A percentile compares a stretch with the other conserved stretches of the same genome.
These are phyloP conservation scores for Kodamaea kaohsiungensis DNA, from an alignment of 805 yeast species.

Conservation along the genomic window DNA sequence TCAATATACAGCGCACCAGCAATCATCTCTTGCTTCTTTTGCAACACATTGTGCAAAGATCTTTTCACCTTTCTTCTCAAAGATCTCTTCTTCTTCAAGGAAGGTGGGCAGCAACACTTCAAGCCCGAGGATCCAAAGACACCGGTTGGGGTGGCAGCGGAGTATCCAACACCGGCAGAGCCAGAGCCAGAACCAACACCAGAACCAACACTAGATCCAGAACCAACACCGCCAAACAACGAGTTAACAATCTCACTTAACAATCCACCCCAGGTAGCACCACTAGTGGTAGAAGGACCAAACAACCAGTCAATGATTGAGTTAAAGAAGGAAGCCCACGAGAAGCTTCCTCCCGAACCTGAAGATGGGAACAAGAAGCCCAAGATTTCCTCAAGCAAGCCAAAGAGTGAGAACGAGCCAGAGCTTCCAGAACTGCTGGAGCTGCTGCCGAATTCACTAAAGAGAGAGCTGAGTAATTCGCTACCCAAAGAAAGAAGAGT, in stretches of 20 bases:
- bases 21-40: constrained; percentile 17
- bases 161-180: neutral
- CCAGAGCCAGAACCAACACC: constrained; percentile 5
- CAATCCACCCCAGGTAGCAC: constrained; percentile 10
- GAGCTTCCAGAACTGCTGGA: neutral
- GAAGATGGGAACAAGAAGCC: constrained; percentile 3
- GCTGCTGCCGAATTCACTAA: constrained; percentile 22
- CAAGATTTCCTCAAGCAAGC: constrained; percentile 6
- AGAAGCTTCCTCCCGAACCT: neutral
- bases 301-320: neutral
- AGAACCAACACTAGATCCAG: constrained; percentile 6
- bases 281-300: neutral
- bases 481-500: constrained; percentile 10
- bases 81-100: constrained; percentile 17
- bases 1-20: constrained; percentile 15
- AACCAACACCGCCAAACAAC: constrained; percentile 11
- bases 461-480: constrained; percentile 17
- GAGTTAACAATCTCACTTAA: constrained; percentile 8
- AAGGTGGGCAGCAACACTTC: constrained; percentile 27
- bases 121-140: constrained; percentile 11
- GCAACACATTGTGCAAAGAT: constrained; percentile 24
- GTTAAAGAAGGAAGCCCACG: neutral
- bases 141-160: constrained; percentile 9
- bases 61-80: constrained; percentile 22
- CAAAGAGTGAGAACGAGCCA: constrained; percentile 6